Evolutionary conservation across 768 basidiomycete species (phyloP).

Genomic region (Phanerodontia chrysosporium): DNA sequence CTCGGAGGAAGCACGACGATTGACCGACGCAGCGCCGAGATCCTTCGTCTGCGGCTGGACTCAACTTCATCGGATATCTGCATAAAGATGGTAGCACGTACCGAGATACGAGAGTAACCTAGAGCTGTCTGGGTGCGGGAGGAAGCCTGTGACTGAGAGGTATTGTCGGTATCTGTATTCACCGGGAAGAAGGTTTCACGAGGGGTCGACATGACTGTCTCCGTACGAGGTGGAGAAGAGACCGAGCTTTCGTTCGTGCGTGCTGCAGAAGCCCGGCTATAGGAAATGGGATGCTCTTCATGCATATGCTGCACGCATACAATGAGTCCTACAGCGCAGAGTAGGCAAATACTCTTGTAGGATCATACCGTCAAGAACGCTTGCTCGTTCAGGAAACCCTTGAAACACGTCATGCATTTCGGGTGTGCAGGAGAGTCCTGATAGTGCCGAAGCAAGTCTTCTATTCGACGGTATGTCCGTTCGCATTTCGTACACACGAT

Average conservation of each 20-base stretch:
- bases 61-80: neutral
- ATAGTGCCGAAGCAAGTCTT: slow-evolving; percentile 4
- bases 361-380: neutral
- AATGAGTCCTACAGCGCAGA: neutral
- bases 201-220: neutral
- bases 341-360: no score
- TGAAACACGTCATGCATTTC: slow-evolving; percentile 4
- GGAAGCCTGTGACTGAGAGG: neutral
- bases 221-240: neutral
- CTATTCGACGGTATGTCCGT: neutral
- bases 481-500: slow-evolving; percentile 8
- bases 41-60: neutral
- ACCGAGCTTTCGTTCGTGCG: neutral
- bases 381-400: slow-evolving; percentile 1
- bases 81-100: neutral
- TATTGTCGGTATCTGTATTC: neutral
- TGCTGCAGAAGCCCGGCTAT: neutral
- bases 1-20: slow-evolving; percentile 1
- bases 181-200: neutral
- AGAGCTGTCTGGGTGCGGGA: neutral
- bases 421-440: slow-evolving; percentile 7
- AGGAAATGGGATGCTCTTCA: neutral
- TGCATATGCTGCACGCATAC: neutral
- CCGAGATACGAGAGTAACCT: neutral
- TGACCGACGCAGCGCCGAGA: neutral